Evolutionary conservation across 108 stramenopile species (phyloP).

Genomic region (Fistulifera solaris): DNA sequence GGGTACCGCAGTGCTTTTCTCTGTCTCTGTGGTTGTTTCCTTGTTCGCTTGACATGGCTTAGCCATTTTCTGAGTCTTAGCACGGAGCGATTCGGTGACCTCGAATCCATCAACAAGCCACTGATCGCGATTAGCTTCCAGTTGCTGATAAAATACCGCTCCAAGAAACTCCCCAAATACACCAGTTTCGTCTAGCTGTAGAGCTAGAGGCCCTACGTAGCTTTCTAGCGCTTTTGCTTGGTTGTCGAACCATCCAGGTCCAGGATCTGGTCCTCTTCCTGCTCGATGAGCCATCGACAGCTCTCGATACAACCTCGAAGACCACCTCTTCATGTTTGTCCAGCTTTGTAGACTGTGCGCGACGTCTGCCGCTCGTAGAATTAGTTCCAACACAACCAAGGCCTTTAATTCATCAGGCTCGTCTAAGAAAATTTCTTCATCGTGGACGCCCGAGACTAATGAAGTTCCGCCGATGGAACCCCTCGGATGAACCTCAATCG

Average conservation of each 20-base stretch:
- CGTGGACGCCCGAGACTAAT: neutral
- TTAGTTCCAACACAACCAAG: slow-evolving; percentile 27
- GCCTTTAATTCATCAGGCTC: slow-evolving; percentile 36
- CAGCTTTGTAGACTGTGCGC: slow-evolving; percentile 27
- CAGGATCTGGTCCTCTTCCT: slow-evolving; percentile 31
- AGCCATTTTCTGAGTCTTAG: no score
- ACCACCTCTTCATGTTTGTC: slow-evolving; percentile 29
- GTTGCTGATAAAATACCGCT: neutral
- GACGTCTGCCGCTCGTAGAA: slow-evolving; percentile 32
- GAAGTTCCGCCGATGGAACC: neutral
- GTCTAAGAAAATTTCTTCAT: neutral
- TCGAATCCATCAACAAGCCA: slow-evolving; percentile 15
- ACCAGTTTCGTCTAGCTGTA: slow-evolving; percentile 16
- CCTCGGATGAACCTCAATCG: slow-evolving; percentile 10
- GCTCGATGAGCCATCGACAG: slow-evolving; percentile 13
- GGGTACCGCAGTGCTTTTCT: no score
- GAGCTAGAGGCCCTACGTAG: slow-evolving; percentile 29
- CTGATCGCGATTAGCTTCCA: slow-evolving; percentile 4
- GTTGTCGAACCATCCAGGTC: slow-evolving; percentile 30
- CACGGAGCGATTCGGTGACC: neutral
- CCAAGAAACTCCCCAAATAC: slow-evolving; percentile 21
- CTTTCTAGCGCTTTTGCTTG: slow-evolving; percentile 37
- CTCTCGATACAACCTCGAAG: slow-evolving; percentile 19
- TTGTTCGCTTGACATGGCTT: no score
- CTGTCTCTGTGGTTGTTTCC: no score